Evolutionary conservation across 1,284 basidiomycete genomes (phyloP), one percentile per base, ranked within the genome.

Genomic region (Cutaneotrichosporon sp.): DNA sequence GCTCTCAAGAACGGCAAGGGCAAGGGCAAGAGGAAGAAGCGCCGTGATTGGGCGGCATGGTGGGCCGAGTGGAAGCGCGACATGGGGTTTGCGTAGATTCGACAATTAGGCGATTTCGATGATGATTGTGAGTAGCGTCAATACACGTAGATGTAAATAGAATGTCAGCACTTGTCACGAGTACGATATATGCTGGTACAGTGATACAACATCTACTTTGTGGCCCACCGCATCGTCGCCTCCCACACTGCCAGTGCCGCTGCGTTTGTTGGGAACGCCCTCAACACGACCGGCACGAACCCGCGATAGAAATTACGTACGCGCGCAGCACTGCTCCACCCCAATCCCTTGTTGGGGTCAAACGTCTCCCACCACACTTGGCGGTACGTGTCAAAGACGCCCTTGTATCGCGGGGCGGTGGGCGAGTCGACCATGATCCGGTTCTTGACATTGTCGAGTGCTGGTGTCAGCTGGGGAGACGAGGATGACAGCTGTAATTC

Each of bases 181-280:
- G 16, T 21, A 9, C 5, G 11, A 6, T 6, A 42, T 42, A 42
- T 2, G 5, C 26, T 26, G 16, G 40, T 42, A 42, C 40, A 30
- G 18, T 51, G 30, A 52, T 52, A 52, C 51, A 52, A 18, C 21
- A 26, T 40, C 42, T 59, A 63, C 58, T 55, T 64, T 7, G 59
- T 50, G 16, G 63, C 63, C 63, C 63, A 76, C 38, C 77, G 64
- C 80, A 81, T 81, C 5, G 79, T 75, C 4, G 70, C 75, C 64
- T 81, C 80, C 77, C 79, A 81, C 4, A 81, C 80, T 3, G 77
- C 74, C 47, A 81, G 66, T 10, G 80, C 80, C 7, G 80, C 78
- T 5, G 80, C 80, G 61, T 81, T 81, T 0, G 79, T 80, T 0
- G 80, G 80, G 67, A 80, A 80, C 2, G 80, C 80, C 31, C 80